A percentile compares a stretch with the other conserved stretches of the same genome.
Evolutionary conservation across 2,329 filamentous ascomycete species (phyloP).

Genomic region (Fusarium robinianum): DNA sequence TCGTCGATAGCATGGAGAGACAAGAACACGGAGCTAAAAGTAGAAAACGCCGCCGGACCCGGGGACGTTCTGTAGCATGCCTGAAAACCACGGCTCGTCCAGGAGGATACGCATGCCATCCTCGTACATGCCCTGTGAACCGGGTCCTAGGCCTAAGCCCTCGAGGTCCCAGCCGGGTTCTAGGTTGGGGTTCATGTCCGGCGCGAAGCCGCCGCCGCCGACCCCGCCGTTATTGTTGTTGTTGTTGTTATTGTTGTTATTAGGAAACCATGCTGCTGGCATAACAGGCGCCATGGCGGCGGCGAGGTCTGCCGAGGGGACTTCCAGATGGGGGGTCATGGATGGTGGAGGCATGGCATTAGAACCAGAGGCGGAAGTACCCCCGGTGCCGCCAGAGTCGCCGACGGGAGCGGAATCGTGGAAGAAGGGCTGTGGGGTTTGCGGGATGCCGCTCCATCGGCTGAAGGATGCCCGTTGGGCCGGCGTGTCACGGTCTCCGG

Average conservation of each 20-base stretch:
- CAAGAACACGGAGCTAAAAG: constrained; percentile 30
- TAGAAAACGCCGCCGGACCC: constrained; percentile 41
- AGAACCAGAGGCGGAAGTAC: constrained; percentile 1
- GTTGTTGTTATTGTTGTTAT: no score
- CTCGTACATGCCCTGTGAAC: constrained; percentile 37
- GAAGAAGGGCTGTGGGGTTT: constrained; percentile 44
- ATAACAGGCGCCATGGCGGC: constrained; percentile 36
- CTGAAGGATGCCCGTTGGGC: constrained; percentile 24
- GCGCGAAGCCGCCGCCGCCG: constrained; percentile 16
- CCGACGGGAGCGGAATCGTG: constrained; percentile 39
- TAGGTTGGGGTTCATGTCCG: constrained; percentile 31
- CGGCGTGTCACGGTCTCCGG: constrained; percentile 19
- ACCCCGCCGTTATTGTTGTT: constrained; percentile 12
- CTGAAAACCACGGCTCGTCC: constrained; percentile 48
- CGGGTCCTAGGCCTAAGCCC: constrained; percentile 35
- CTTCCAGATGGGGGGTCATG: constrained; percentile 21
- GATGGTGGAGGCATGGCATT: constrained; percentile 13
- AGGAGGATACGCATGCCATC: constrained; percentile 44
- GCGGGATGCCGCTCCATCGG: constrained; percentile 30
- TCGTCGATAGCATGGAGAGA: not conserved
- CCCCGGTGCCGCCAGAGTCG: constrained; percentile 8
- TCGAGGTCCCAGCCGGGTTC: constrained; percentile 39
- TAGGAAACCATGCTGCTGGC: constrained; percentile 22
- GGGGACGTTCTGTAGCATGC: constrained; percentile 44
- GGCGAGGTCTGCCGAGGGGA: constrained; percentile 29